Conservation (phyloP, 2,329 filamentous ascomycete genomes). For the Juglanconis sp. region DNA sequence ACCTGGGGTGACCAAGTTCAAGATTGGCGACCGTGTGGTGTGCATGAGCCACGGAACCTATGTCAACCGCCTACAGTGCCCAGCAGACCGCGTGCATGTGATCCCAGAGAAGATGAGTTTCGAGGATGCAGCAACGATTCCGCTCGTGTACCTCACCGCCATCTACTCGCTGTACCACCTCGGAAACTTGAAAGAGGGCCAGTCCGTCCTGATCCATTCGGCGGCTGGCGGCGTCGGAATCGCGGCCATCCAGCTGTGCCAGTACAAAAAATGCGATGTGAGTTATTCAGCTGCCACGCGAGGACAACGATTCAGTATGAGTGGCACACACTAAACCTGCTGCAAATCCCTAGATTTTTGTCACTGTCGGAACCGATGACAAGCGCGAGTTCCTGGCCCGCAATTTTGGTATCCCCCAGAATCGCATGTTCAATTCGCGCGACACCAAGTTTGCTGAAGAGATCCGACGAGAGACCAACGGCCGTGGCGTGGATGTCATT, state of each 20-base stretch:
- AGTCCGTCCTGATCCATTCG: conserved; percentile 26
- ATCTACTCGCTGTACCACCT: conserved; percentile 29
- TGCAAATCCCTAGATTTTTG: too few relatives aligned
- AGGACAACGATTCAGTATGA: too few relatives aligned
- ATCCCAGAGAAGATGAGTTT: conserved; percentile 33
- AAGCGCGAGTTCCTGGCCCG: conserved; percentile 28
- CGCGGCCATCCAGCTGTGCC: conserved; percentile 21
- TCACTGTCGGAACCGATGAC: conserved; percentile 28
- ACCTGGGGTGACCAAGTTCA: background rate
- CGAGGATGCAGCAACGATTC: conserved; percentile 31
- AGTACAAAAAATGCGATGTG: conserved; percentile 6
- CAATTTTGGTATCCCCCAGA: conserved; percentile 26
- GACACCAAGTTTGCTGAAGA: conserved; percentile 23
- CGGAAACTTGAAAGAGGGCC: conserved; percentile 24
- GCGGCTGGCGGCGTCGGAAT: conserved; percentile 24
- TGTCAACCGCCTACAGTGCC: conserved; percentile 20
- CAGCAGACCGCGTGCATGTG: background rate
- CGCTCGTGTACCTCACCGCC: conserved; percentile 28
- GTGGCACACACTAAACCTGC: too few relatives aligned
- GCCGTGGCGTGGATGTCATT: conserved; percentile 22
- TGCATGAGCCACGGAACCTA: conserved; percentile 15
- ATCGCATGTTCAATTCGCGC: conserved; percentile 27
- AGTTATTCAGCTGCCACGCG: conserved; percentile 6
- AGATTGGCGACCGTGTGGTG: conserved; percentile 10
- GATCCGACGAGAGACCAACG: conserved; percentile 22